These are phyloP conservation scores for Salisapilia sapeloensis DNA, from an alignment of 352 stramenopile genomes.

Conservation along the genomic window DNA sequence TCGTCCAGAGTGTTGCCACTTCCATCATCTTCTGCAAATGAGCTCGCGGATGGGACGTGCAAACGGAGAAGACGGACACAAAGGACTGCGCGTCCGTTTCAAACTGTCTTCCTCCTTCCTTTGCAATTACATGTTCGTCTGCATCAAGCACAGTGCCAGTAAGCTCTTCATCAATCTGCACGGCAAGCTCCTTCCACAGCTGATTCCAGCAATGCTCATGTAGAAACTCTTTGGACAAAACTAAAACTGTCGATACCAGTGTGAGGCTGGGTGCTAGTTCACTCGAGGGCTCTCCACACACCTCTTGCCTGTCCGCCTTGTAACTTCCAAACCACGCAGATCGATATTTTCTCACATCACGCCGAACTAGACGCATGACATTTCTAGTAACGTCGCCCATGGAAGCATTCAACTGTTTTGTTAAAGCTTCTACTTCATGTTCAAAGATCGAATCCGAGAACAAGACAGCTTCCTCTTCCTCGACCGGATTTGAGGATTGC, in stretches of 20 bases:
- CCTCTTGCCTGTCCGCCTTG: too few relatives aligned
- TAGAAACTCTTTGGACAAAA: too few relatives aligned
- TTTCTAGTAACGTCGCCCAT: constrained; percentile 10
- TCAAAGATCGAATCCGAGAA: constrained; percentile 69
- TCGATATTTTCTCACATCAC: constrained; percentile 9
- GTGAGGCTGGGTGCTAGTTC: constrained; percentile 12
- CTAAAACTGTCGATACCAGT: constrained; percentile 7
- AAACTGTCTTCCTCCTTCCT: constrained; percentile 1
- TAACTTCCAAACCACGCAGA: not conserved
- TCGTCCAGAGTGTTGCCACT: constrained; percentile 19
- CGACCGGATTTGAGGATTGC: constrained; percentile 2
- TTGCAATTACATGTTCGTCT: not conserved
- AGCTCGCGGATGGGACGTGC: constrained; percentile 8
- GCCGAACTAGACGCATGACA: constrained; percentile 7
- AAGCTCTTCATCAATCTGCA: too few relatives aligned
- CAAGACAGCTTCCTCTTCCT: constrained; percentile 31
- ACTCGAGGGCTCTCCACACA: too few relatives aligned
- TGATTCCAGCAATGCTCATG: too few relatives aligned
- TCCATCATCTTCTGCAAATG: constrained; percentile 32
- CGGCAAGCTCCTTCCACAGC: too few relatives aligned
- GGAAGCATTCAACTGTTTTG: constrained; percentile 10
- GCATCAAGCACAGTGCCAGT: not conserved
- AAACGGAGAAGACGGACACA: constrained; percentile 11
- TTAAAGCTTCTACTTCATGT: constrained; percentile 27
- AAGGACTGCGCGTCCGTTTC: not conserved